Evolutionary conservation across 2,329 filamentous ascomycete genomes (phyloP).

Genomic region (Penicillium sclerotigenum): DNA sequence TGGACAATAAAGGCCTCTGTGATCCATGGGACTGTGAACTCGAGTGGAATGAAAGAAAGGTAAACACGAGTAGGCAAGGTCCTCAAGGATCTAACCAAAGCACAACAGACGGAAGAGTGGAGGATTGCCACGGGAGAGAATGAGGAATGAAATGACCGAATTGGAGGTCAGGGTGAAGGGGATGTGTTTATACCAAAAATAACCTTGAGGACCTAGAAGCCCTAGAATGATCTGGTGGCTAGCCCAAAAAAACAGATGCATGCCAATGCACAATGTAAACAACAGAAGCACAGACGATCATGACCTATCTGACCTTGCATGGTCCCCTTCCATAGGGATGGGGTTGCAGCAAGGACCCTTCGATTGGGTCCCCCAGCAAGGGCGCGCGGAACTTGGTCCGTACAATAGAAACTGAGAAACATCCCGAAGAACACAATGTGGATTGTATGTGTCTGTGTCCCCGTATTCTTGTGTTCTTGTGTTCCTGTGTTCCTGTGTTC

Average conservation of each 20-base stretch:
- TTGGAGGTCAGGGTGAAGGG: slow-evolving; percentile 24
- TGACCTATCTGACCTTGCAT: slow-evolving; percentile 42
- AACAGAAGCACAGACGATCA: slow-evolving; percentile 35
- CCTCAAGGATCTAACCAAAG: slow-evolving; percentile 7
- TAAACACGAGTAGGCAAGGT: slow-evolving; percentile 15
- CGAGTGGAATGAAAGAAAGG: slow-evolving; percentile 8
- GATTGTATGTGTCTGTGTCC: background rate
- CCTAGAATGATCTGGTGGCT: slow-evolving; percentile 26
- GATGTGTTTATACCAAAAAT: slow-evolving; percentile 40
- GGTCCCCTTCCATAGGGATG: slow-evolving; percentile 36
- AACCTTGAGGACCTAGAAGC: slow-evolving; percentile 9
- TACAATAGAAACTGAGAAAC: background rate
- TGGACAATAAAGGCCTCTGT: slow-evolving; percentile 32
- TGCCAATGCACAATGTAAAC: slow-evolving; percentile 42
- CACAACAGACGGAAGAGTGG: slow-evolving; percentile 11
- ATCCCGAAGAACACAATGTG: background rate
- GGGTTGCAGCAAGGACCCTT: slow-evolving; percentile 27
- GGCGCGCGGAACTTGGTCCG: slow-evolving; percentile 29
- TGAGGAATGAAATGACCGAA: slow-evolving; percentile 12
- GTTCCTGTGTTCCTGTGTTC: background rate
- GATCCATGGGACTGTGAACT: slow-evolving; percentile 39
- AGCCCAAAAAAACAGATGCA: slow-evolving; percentile 29
- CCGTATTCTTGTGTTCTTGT: background rate
- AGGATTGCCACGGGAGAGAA: slow-evolving; percentile 10
- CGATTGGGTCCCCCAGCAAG: slow-evolving; percentile 29